phyloP scores from a whole-genome alignment of 768 basidiomycete species.

The Porphyrellus cyaneotinctus region DNA sequence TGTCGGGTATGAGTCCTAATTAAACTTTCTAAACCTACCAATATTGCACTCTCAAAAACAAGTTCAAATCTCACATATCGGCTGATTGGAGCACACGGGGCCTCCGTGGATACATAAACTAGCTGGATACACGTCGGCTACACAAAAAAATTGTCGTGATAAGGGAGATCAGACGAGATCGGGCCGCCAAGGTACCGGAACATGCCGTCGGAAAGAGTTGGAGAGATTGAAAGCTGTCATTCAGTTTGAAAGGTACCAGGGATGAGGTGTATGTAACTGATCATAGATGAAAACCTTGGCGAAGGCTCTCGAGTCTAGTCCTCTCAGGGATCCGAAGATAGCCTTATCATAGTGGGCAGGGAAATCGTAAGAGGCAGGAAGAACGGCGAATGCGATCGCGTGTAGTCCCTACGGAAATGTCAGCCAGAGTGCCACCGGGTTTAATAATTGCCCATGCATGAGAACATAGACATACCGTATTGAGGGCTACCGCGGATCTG shows the following conservation, averaged over 20 bases:
- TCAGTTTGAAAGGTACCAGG: conserved; percentile 19
- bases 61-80: conserved; percentile 3
- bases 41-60: conserved; percentile 5
- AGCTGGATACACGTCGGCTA: conserved; percentile 8
- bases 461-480: conserved; percentile 24
- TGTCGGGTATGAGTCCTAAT: conserved; percentile 13
- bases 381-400: conserved; percentile 22
- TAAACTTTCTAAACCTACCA: conserved; percentile 23
- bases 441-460: conserved; percentile 18
- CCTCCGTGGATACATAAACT: conserved; percentile 5
- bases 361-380: conserved; percentile 26
- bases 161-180: conserved; percentile 11
- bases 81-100: conserved; percentile 10
- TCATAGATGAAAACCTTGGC: conserved; percentile 20
- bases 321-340: conserved; percentile 28
- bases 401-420: conserved; percentile 19
- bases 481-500: conserved; percentile 30
- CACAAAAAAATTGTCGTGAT: conserved; percentile 3
- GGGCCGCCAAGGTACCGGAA: conserved; percentile 21
- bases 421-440: conserved; percentile 16
- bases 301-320: conserved; percentile 22
- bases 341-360: conserved; percentile 22
- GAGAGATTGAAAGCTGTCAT: conserved; percentile 7
- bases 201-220: conserved; percentile 5
- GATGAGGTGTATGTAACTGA: conserved; percentile 15